Percentiles rank a stretch among this genome's conserved stretches.
Conservation (phyloP, 495 filamentous ascomycete species). For the Aspergillus avenaceus region DNA sequence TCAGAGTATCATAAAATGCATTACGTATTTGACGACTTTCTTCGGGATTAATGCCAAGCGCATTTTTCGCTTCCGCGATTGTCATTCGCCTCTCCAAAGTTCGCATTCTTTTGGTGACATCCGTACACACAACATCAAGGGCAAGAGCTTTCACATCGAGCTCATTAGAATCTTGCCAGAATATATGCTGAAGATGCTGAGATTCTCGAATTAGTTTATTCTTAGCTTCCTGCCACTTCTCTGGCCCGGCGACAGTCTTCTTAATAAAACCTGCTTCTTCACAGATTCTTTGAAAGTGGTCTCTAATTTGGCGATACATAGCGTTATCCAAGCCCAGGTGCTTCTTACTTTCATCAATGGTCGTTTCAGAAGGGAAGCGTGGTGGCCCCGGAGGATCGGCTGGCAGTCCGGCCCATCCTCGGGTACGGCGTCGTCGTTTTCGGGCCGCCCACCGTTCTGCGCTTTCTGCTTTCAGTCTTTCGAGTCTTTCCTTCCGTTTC, state of each 20-base stretch:
- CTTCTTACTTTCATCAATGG: slow-evolving; percentile 72
- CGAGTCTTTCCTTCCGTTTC: slow-evolving; percentile 53
- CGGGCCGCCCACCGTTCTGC: slow-evolving; percentile 58
- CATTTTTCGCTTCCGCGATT: slow-evolving; percentile 68
- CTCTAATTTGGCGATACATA: slow-evolving; percentile 58
- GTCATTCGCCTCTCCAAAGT: slow-evolving; percentile 59
- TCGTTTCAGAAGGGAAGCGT: slow-evolving; percentile 77
- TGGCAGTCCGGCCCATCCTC: slow-evolving; percentile 66
- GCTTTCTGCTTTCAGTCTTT: slow-evolving; percentile 57
- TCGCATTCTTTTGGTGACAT: slow-evolving; percentile 77
- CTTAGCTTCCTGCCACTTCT: slow-evolving; percentile 70
- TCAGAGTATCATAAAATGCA: slow-evolving; percentile 63
- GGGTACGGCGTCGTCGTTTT: slow-evolving; percentile 69
- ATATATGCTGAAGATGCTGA: slow-evolving; percentile 61
- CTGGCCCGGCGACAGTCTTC: slow-evolving; percentile 68
- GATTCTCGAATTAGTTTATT: slow-evolving; percentile 62
- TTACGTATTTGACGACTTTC: slow-evolving; percentile 62
- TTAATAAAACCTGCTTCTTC: slow-evolving; percentile 61
- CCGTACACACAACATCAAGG: slow-evolving; percentile 73
- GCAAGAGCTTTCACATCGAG: slow-evolving; percentile 57
- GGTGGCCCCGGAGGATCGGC: slow-evolving; percentile 71
- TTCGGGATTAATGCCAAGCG: slow-evolving; percentile 67
- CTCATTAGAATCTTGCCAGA: slow-evolving; percentile 47
- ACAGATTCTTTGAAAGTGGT: slow-evolving; percentile 67
- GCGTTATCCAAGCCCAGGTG: slow-evolving; percentile 60